Conservation (phyloP, 1,139 yeast genomes). For the Yamadazyma sp. region DNA sequence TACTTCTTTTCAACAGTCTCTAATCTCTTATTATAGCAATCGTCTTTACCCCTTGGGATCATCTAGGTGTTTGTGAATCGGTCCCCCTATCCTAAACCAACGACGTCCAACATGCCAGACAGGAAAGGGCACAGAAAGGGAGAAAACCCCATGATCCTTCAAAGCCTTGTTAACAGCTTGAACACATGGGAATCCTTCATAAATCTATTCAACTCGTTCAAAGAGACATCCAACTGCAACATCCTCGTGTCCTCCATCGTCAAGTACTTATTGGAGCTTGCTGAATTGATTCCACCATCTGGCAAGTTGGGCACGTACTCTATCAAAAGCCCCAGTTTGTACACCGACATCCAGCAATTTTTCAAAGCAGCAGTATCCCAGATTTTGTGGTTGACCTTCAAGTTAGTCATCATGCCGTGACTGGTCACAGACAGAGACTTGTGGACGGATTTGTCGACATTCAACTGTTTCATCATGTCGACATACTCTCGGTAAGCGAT, state of each 20-base stretch:
- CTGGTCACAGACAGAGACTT: constrained; percentile 34
- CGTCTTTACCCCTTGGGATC: no score
- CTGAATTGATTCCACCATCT: constrained; percentile 32
- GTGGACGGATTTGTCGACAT: constrained; percentile 27
- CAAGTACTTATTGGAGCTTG: constrained; percentile 31
- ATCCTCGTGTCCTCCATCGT: constrained; percentile 45
- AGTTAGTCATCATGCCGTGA: constrained; percentile 32
- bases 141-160: no score
- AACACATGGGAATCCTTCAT: constrained; percentile 31
- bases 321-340: constrained; percentile 35
- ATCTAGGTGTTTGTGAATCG: no score
- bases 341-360: constrained; percentile 56
- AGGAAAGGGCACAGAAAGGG: no score
- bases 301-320: constrained; percentile 35
- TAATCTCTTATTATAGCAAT: no score
- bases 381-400: constrained; percentile 43
- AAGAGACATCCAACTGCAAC: constrained; percentile 48
- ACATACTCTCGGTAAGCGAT: constrained; percentile 76
- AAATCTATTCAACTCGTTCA: constrained; percentile 41
- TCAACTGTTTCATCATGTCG: constrained; percentile 50
- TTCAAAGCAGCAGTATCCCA: constrained; percentile 52
- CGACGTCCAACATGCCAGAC: no score
- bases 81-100: no score
- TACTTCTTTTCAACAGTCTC: no score
- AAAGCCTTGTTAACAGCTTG: constrained; percentile 33